Conservation (phyloP, 2,329 filamentous ascomycete species). For the Aspergillus sclerotialis region DNA sequence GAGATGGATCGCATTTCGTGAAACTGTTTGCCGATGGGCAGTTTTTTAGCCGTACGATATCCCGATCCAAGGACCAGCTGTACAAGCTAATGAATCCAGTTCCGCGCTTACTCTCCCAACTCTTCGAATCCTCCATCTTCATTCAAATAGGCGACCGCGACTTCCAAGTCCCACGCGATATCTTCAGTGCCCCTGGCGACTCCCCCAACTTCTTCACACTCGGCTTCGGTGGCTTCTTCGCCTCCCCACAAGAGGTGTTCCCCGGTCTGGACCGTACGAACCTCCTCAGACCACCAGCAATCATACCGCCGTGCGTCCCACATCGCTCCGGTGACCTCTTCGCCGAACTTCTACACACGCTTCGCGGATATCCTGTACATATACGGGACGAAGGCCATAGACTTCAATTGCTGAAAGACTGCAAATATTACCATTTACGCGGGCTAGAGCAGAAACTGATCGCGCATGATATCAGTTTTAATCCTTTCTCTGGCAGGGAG, state of each 20-base stretch:
- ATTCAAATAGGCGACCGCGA: conserved; percentile 80
- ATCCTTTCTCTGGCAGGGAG: conserved; percentile 57
- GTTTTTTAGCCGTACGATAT: conserved; percentile 70
- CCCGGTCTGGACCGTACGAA: conserved; percentile 73
- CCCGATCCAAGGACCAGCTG: background rate
- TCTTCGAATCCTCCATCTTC: conserved; percentile 87
- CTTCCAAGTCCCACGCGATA: conserved; percentile 83
- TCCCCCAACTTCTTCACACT: conserved; percentile 94
- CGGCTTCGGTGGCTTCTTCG: conserved; percentile 83
- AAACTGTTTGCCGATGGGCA: conserved; percentile 90
- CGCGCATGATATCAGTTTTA: conserved; percentile 67
- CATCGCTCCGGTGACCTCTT: conserved; percentile 79
- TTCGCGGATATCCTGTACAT: conserved; percentile 75
- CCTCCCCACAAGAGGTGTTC: conserved; percentile 70
- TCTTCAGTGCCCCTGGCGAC: conserved; percentile 80
- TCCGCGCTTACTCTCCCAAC: conserved; percentile 79
- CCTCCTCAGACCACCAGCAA: conserved; percentile 78
- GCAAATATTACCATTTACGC: conserved; percentile 87
- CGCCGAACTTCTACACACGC: conserved; percentile 69
- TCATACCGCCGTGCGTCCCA: conserved; percentile 73
- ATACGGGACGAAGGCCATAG: conserved; percentile 73
- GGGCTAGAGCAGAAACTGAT: conserved; percentile 84
- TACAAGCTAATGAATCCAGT: conserved; percentile 44
- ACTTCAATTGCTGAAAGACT: conserved; percentile 70
- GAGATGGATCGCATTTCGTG: conserved; percentile 80